Base-by-base conservation (phyloP, 2,329 filamentous ascomycete species). In the Monilinia aucupariae region DNA sequence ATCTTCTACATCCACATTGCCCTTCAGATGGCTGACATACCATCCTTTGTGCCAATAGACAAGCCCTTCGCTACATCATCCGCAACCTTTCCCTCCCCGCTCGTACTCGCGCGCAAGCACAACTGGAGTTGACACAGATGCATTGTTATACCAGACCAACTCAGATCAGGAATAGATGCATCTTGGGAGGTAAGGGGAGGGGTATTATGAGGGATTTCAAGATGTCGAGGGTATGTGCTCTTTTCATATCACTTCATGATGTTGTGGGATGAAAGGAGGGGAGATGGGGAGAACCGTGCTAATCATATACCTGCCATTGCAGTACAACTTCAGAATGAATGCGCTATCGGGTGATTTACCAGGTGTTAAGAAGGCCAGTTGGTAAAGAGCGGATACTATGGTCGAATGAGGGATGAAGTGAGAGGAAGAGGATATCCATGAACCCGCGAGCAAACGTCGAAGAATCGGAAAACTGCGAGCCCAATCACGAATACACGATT, bases 171-270 rank as follows among this genome's bases (percentile, higher is more conserved):
- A 97, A 97, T 78, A 82, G 94, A 70, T 99, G 94, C 79, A 88
- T 96, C 60, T 84, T 93, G 75, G 92, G 92, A 68, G 94, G 94
- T n/a, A 92, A 91, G 75, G 88, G 88, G 22, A 84, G 91, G 70
- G 91, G 92, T 87, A 82, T 99, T n/a, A 82, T 97, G 68, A 86
- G 91, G 63, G 93, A 94, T 74, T 99, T 99, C 73, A 91, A 92
- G 77, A 84, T 99, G 82, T 87, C 88, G 64, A 84, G 93, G 79
- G 93, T 97, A 83, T 75, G 91, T 81, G n/a, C 34, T 34, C 41
- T n/a, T 15, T 54, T 30, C 6, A 17, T 45, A 34, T 34, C 6
- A 9, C n/a, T 37, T 22, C 2, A 30, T 12, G 32, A 22, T 43
- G 8, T 32, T 39, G 20, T 7, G 12, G 22, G 6, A 10, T 45